Percentiles rank a stretch among this genome's conserved stretches.
Evolutionary conservation across 352 stramenopile genomes (phyloP).

Genomic region (Ophiocytium majus): DNA sequence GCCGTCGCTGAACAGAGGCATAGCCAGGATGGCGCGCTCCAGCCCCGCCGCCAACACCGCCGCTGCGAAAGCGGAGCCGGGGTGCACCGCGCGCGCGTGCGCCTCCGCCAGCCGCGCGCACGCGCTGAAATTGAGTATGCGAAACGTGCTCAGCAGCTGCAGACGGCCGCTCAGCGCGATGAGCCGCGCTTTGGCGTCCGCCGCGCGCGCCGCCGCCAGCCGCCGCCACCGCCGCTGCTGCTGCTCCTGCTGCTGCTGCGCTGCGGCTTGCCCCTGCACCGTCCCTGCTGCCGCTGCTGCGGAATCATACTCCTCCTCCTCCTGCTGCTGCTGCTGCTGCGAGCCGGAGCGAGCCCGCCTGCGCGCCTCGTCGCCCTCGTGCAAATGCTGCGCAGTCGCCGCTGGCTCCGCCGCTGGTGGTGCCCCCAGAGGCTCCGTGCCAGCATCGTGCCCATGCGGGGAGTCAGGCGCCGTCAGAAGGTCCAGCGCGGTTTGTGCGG

Average conservation of each 20-base stretch:
- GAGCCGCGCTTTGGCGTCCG: not conserved
- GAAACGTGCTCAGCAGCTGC: not conserved
- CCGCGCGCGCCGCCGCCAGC: not conserved
- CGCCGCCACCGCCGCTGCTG: not conserved
- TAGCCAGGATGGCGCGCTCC: not conserved
- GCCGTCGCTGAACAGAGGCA: not conserved
- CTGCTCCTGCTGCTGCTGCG: not conserved
- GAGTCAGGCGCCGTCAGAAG: too few species aligned
- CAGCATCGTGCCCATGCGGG: too few species aligned
- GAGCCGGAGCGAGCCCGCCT: too few species aligned
- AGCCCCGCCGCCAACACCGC: not conserved
- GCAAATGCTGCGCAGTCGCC: too few species aligned
- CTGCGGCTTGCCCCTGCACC: not conserved
- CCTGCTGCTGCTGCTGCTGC: too few species aligned
- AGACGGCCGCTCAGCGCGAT: not conserved
- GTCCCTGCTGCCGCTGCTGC: not conserved
- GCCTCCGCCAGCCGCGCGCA: not conserved
- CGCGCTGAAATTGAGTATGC: not conserved
- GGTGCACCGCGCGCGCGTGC: not conserved
- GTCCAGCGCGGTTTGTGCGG: too few species aligned
- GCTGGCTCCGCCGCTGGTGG: not conserved
- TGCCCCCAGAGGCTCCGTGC: not conserved
- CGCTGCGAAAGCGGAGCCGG: not conserved
- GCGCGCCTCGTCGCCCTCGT: too few species aligned
- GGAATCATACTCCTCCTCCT: too few species aligned